Percentiles rank a stretch among this genome's conserved stretches.
Conservation (phyloP, 1,284 basidiomycete genomes). For the Lentinula novae-zelandiae region DNA sequence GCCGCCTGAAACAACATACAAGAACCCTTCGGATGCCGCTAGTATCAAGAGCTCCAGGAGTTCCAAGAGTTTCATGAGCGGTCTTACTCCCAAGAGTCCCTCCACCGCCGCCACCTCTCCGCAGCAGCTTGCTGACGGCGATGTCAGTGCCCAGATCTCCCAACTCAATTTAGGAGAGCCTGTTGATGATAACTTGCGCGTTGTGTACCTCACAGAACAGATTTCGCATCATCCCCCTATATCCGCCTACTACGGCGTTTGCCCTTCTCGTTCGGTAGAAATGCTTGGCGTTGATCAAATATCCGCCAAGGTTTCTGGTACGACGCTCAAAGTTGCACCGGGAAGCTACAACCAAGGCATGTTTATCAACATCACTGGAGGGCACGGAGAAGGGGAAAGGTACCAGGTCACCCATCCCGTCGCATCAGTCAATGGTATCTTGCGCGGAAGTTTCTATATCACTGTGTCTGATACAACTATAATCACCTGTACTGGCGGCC, state of each 20-base stretch:
- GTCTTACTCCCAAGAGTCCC: slow-evolving; percentile 46
- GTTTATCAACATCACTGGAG: slow-evolving; percentile 74
- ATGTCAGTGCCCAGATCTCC: slow-evolving; percentile 52
- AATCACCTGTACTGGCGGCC: slow-evolving; percentile 77
- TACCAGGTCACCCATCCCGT: slow-evolving; percentile 90
- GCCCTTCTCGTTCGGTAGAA: slow-evolving; percentile 72
- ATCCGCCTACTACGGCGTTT: slow-evolving; percentile 82
- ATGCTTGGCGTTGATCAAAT: slow-evolving; percentile 89
- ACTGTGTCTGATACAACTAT: slow-evolving; percentile 80
- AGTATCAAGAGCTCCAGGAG: slow-evolving; percentile 56
- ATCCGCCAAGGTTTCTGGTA: slow-evolving; percentile 84
- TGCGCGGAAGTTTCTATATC: slow-evolving; percentile 88
- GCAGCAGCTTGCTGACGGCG: slow-evolving; percentile 29
- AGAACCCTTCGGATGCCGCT: slow-evolving; percentile 42
- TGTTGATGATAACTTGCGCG: slow-evolving; percentile 39
- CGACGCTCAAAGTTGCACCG: slow-evolving; percentile 78
- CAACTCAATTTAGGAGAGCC: slow-evolving; percentile 45
- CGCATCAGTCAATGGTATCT: slow-evolving; percentile 88
- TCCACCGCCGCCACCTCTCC: slow-evolving; percentile 59
- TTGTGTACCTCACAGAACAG: slow-evolving; percentile 76
- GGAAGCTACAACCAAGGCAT: slow-evolving; percentile 88
- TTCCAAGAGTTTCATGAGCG: slow-evolving; percentile 54
- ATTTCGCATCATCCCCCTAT: slow-evolving; percentile 97
- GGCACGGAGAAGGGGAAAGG: slow-evolving; percentile 75
- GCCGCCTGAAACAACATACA: slow-evolving; percentile 23